These are phyloP conservation scores for Batkoa obscura DNA, from an alignment of 371 early-diverging fungal species.

Conservation along the genomic window DNA sequence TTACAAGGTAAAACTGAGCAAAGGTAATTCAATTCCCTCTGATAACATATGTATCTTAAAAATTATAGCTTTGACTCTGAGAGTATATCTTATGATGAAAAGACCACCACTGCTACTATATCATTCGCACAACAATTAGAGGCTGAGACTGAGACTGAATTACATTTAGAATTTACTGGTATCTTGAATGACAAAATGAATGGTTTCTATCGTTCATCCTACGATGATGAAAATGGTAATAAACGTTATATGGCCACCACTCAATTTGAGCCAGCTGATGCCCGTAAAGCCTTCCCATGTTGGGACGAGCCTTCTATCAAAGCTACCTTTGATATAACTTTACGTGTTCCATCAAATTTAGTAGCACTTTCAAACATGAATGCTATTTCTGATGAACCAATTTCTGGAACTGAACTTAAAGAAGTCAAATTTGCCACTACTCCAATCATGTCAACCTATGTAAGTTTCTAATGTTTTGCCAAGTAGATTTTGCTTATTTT, in stretches of 20 bases:
- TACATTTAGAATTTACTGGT: constrained; percentile 43
- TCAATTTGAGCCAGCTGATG: constrained; percentile 84
- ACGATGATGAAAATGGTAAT: constrained; percentile 36
- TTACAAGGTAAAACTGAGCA: constrained; percentile 12
- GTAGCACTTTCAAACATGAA: constrained; percentile 79
- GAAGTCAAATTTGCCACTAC: constrained; percentile 54
- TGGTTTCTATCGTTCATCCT: constrained; percentile 68
- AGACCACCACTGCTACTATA: neutral
- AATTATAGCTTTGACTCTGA: neutral
- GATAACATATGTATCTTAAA: neutral
- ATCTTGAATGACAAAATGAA: constrained; percentile 59
- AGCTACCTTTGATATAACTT: constrained; percentile 68
- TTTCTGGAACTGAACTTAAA: constrained; percentile 15
- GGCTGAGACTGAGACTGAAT: constrained; percentile 20
- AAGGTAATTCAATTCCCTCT: neutral
- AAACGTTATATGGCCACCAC: constrained; percentile 57
- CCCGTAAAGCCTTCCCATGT: constrained; percentile 77
- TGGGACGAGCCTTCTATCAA: constrained; percentile 81
- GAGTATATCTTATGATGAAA: neutral
- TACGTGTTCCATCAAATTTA: constrained; percentile 42
- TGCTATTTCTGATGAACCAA: constrained; percentile 18
- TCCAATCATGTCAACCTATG: constrained; percentile 81
- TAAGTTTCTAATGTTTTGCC: constrained; percentile 32
- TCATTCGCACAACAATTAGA: constrained; percentile 14
- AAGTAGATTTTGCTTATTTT: neutral